These are phyloP conservation scores for Magnusiomyces magnusii DNA, from an alignment of 1,139 yeast genomes.

Conservation along the genomic window DNA sequence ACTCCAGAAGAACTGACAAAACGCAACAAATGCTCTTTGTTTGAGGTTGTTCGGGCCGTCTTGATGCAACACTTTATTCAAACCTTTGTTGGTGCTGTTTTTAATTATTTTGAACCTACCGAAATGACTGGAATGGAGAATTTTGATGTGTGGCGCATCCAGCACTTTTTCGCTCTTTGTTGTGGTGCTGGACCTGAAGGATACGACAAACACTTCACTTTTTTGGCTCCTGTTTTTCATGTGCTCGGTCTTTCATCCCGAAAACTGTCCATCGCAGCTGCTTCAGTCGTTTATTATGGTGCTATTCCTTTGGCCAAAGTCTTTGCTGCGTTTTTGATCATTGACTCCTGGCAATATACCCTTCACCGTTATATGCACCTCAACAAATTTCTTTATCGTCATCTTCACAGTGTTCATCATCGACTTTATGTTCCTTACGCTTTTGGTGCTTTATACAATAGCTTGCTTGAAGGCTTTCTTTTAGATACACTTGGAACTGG, in stretches of 20 bases:
- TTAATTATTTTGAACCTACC: slow-evolving; percentile 52
- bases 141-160: slow-evolving; percentile 50
- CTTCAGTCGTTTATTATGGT: slow-evolving; percentile 42
- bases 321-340: slow-evolving; percentile 55
- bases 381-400: slow-evolving; percentile 64
- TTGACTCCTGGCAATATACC: slow-evolving; percentile 94
- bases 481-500: slow-evolving; percentile 93
- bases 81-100: slow-evolving; percentile 58
- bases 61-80: slow-evolving; percentile 77
- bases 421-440: slow-evolving; percentile 93
- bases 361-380: slow-evolving; percentile 84
- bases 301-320: slow-evolving; percentile 50
- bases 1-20: slow-evolving; percentile 76
- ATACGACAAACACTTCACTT: background rate
- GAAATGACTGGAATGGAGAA: slow-evolving; percentile 63
- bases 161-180: slow-evolving; percentile 1
- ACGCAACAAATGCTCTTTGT: slow-evolving; percentile 67
- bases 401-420: slow-evolving; percentile 92
- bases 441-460: slow-evolving; percentile 90
- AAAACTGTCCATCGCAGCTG: slow-evolving; percentile 11
- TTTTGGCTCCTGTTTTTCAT: background rate
- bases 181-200: slow-evolving; percentile 9
- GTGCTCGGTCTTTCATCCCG: slow-evolving; percentile 36
- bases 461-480: slow-evolving; percentile 86
- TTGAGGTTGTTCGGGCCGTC: slow-evolving; percentile 73